Percentiles rank a stretch among this genome's conserved stretches.
phyloP scores from a whole-genome alignment of 1,139 yeast genomes.

The Protomyces lactucae-debilis region DNA sequence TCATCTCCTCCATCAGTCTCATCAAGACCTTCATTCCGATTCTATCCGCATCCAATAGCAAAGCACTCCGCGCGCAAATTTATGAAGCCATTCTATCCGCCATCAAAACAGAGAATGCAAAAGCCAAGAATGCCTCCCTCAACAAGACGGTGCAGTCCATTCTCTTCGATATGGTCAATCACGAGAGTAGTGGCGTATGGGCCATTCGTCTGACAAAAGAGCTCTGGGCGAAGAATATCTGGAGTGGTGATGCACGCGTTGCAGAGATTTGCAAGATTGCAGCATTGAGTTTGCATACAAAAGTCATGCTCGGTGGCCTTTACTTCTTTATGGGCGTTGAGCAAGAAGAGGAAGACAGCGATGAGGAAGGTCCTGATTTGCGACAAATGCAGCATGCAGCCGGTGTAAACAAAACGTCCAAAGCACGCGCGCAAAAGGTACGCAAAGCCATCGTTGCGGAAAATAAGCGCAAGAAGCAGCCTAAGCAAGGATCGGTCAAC shows the following conservation, averaged over 20 bases:
- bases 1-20: slow-evolving; percentile 72
- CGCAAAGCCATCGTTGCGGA: slow-evolving; percentile 47
- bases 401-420: slow-evolving; percentile 75
- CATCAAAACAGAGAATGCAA: slow-evolving; percentile 75
- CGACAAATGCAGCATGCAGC: slow-evolving; percentile 67
- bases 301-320: slow-evolving; percentile 86
- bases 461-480: slow-evolving; percentile 25
- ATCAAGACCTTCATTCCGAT: slow-evolving; percentile 87
- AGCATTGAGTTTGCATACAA: slow-evolving; percentile 77
- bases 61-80: slow-evolving; percentile 74
- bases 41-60: slow-evolving; percentile 65
- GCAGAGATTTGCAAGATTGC: slow-evolving; percentile 97
- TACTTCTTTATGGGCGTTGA: slow-evolving; percentile 87
- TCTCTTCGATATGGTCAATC: slow-evolving; percentile 63
- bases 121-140: slow-evolving; percentile 77
- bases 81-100: slow-evolving; percentile 72
- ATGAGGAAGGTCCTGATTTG: slow-evolving; percentile 35
- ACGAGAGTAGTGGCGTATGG: slow-evolving; percentile 73
- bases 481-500: slow-evolving; percentile 47
- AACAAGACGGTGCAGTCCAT: slow-evolving; percentile 88
- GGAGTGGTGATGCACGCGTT: slow-evolving; percentile 88
- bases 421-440: slow-evolving; percentile 72
- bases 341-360: slow-evolving; percentile 51
- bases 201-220: slow-evolving; percentile 93
- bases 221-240: slow-evolving; percentile 92